These are phyloP conservation scores for Circinella umbellata DNA, from an alignment of 371 early-diverging fungal species.

Conservation along the genomic window DNA sequence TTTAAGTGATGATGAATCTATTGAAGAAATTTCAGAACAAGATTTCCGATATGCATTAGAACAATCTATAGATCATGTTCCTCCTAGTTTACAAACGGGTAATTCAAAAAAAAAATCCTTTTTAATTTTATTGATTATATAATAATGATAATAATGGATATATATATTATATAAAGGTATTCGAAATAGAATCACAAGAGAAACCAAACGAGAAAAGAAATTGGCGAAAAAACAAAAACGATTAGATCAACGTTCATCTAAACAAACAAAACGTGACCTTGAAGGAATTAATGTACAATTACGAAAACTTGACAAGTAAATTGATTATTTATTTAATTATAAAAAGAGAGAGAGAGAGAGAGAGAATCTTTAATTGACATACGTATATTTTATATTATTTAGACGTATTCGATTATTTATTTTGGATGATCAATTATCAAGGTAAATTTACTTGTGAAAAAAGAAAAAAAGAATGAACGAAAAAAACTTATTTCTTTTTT, in stretches of 20 bases:
- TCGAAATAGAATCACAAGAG: slow-evolving; percentile 17
- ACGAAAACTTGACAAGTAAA: slow-evolving; percentile 28
- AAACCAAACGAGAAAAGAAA: slow-evolving; percentile 25
- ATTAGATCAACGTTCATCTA: slow-evolving; percentile 16
- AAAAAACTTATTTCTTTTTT: too few relatives aligned
- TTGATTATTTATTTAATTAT: too few relatives aligned
- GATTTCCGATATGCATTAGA: slow-evolving; percentile 15
- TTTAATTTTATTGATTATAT: too few relatives aligned
- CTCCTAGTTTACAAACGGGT: slow-evolving; percentile 36
- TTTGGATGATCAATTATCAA: slow-evolving; percentile 36
- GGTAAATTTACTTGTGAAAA: slow-evolving; percentile 16
- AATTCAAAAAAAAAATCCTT: too few relatives aligned
- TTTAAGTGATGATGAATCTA: slow-evolving; percentile 28
- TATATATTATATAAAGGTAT: slow-evolving; percentile 12
- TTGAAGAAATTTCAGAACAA: slow-evolving; percentile 28
- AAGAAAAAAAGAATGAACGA: too few relatives aligned
- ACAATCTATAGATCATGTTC: slow-evolving; percentile 22
- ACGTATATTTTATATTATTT: slow-evolving; percentile 6
- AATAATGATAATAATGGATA: too few relatives aligned
- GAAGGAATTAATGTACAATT: slow-evolving; percentile 17
- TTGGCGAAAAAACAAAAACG: slow-evolving; percentile 20
- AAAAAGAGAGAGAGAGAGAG: too few relatives aligned
- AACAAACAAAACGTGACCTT: slow-evolving; percentile 19
- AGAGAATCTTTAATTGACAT: too few relatives aligned
- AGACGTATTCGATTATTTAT: slow-evolving; percentile 49